These are phyloP conservation scores for Sarocladium brachiariae DNA, from an alignment of 2,329 filamentous ascomycete species.

Conservation along the genomic window DNA sequence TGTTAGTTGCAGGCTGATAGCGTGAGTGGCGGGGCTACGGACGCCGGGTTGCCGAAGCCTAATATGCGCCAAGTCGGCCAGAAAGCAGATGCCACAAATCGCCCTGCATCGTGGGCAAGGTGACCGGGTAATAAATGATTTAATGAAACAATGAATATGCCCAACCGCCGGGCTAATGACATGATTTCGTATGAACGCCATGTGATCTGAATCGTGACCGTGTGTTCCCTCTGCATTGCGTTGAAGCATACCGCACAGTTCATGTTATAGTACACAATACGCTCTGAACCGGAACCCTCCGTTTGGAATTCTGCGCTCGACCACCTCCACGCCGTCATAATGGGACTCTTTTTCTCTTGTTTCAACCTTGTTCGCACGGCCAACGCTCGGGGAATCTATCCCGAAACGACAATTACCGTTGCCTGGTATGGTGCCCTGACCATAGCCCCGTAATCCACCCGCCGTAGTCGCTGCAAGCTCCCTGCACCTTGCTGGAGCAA, in stretches of 20 bases:
- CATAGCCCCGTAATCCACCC: background rate
- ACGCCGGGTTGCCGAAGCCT: background rate
- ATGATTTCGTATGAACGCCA: background rate
- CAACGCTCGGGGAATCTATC: constrained; percentile 1
- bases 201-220: background rate
- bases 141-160: no score
- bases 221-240: background rate
- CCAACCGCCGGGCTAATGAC: background rate
- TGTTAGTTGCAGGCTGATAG: background rate
- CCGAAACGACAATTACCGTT: background rate
- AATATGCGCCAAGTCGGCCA: constrained; percentile 5
- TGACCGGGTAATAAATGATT: background rate
- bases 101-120: background rate
- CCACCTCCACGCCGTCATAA: no score
- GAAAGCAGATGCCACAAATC: background rate
- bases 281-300: no score
- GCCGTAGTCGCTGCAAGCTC: background rate
- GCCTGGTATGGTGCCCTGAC: background rate
- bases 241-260: background rate
- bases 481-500: background rate
- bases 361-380: background rate
- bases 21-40: background rate
- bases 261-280: no score
- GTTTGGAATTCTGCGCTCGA: no score
- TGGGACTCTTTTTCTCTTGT: background rate